phyloP scores from a whole-genome alignment of 176 grass and related monocot genomes.

The Oryza glaberrima region DNA sequence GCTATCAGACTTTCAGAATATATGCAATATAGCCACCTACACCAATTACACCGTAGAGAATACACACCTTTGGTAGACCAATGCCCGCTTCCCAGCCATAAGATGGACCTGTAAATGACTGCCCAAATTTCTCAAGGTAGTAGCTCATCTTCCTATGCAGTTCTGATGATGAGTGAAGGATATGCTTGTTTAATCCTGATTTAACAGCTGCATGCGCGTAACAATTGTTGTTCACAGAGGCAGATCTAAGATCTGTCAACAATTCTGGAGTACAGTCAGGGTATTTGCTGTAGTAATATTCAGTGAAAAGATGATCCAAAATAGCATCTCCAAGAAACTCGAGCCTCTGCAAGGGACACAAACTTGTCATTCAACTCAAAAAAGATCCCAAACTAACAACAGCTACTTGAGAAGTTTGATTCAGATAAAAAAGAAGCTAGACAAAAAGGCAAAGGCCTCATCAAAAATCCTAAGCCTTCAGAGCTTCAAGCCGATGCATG shows the following conservation, averaged over 20 bases:
- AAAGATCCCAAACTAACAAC: background rate
- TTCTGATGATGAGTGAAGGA: conserved; percentile 69
- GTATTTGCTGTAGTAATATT: conserved; percentile 64
- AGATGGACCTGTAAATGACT: conserved; percentile 59
- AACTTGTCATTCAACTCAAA: conserved; percentile 27
- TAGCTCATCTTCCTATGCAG: conserved; percentile 48
- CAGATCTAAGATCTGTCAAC: conserved; percentile 81
- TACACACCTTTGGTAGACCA: conserved; percentile 66
- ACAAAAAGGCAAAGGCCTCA: no score
- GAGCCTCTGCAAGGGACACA: conserved; percentile 56
- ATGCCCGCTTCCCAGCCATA: conserved; percentile 82
- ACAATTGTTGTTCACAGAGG: conserved; percentile 76
- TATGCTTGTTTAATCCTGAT: conserved; percentile 71
- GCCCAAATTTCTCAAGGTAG: conserved; percentile 49
- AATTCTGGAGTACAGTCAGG: conserved; percentile 67
- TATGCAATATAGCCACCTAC: background rate
- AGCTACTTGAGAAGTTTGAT: background rate
- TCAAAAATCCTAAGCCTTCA: no score
- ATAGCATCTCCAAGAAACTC: conserved; percentile 88
- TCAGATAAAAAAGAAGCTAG: background rate
- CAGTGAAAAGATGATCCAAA: conserved; percentile 69
- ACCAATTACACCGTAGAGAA: background rate
- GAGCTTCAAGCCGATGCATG: no score
- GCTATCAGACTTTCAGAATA: background rate
- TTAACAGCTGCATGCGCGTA: conserved; percentile 80